Base-by-base conservation (phyloP, 257 asterid genomes). In the Knoxia roxburghii region DNA sequence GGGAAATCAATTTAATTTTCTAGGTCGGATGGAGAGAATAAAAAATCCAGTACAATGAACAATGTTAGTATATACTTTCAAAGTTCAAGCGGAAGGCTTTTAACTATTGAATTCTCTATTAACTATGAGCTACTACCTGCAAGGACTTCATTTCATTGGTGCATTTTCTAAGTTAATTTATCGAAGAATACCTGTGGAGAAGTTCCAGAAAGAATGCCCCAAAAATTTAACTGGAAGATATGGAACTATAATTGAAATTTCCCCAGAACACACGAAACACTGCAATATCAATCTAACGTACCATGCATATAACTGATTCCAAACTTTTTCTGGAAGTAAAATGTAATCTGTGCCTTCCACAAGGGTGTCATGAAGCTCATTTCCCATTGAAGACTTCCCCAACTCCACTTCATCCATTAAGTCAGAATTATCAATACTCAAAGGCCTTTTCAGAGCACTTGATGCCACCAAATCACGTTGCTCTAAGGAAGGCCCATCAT, bases 311-410 rank as follows among this genome's bases (percentile, higher is more conserved):
- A 94, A 82, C 67, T 84, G 84, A 82, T 81, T 84, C 99, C 99
- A 94, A 63, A 88, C 90, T 70, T 80, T 89, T 80, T 85, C 80
- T 0, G 99, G 97, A 76, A 94, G 94, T 80, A 94, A 79, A 85
- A 94, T 90, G 80, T 90, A 94, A 82, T 94, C 96, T 21, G 95
- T 94, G 76, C 99, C 99, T 88, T 94, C 99, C 59, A 90, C 95
- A 69, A 90, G 81, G 65, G 95, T 88, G 71, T 94, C 97, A 75
- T 81, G 95, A 69, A 94, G 95, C 79, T 90, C 99, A 72, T 78
- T 75, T 59, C 86, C 94, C 80, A 64, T 15, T 24, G 81, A 69
- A 72, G 91, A 84, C 75, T 85, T 81, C 71, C 84, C 87, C 29
- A 89, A 76, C 54, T 78, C 62, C 24, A 83, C 71, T 76, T 86